Base-by-base conservation (phyloP, 1,139 yeast genomes). In the Casaregolazyma suthepensis region DNA sequence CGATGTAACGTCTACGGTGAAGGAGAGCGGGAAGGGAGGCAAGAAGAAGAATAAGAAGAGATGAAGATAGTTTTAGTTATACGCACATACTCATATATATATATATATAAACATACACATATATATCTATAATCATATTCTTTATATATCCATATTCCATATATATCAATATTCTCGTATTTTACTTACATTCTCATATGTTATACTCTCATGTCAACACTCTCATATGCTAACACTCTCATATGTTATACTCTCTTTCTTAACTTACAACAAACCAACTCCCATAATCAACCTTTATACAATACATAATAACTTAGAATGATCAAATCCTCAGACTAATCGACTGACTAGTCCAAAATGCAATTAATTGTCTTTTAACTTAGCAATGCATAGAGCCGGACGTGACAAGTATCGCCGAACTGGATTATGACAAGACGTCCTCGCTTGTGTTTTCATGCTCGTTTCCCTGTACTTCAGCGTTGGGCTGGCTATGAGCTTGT, bases 11-110 rank as follows among this genome's bases (percentile, higher is more conserved):
- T 54, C 61, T 35, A 20, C 55, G 29, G 49, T 46, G 19, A 47
- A 43, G 48, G 50, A 29, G 46, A 42, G 35, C 45, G 18, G 23
- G 29, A 43, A 43, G 35, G 52, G 45, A 18, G 55, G 53, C 46
- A 60, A 62, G 56, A 63, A 62, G 55, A 61, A 61, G 52, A 56
- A 55, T 45, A 63, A 63, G 59, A 61, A 60, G 55, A 54, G 56
- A 40, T 55, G 47, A 53, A n/a, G n/a, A n/a, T n/a, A n/a, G n/a
- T n/a, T n/a, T n/a, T n/a, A n/a, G n/a, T n/a, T n/a, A n/a, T n/a
- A n/a, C n/a, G n/a, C n/a, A n/a, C n/a, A n/a, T n/a, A n/a, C n/a
- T n/a, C n/a, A n/a, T n/a, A n/a, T n/a, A n/a, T n/a, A n/a, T n/a
- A n/a, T n/a, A n/a, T n/a, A n/a, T n/a, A n/a, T n/a, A n/a, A n/a